Base-by-base conservation (phyloP, 768 basidiomycete species). In the Termitomyces sp. region DNA sequence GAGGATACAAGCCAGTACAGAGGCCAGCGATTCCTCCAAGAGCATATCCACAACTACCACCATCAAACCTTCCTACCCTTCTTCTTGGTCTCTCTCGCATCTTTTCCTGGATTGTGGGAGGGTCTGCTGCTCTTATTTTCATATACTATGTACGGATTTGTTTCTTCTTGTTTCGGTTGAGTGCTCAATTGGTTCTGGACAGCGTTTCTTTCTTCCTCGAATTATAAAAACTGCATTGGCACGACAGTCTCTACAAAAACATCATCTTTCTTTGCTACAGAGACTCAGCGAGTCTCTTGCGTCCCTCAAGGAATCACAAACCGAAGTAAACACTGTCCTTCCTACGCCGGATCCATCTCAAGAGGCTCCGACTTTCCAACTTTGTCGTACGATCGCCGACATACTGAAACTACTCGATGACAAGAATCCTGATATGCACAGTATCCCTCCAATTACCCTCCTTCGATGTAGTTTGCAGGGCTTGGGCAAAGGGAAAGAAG, bases 121-220 rank as follows among this genome's bases (percentile, higher is more conserved):
- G 86, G 10, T 84, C 86, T 46, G 80, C 83, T 1, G 69, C 77
- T 1, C 66, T 87, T 12, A 64, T 86, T 16, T 73, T 89, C 52
- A 63, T 87, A 47, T 91, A 89, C 71, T 82, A 88, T 62, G 89
- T 90, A 64, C 60, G 86, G 72, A 7, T 50, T 15, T 4, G 18
- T 46, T 26, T 22, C 18, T 36, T 34, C 7, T 6, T 22, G 20
- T 42, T 4, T 36, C 8, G 26, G 8, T 53, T 15, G n/a, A 39
- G 29, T 46, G 65, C 41, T 24, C 7, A 42, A 44, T 52, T 26
- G 22, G 15, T 18, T n/a, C 9, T 18, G 33, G 60, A 4, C 58
- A 92, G 90, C 81, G 83, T 36, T 83, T 85, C 64, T 73, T 92
- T 24, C 79, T 90, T 26, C 90, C 90, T 4, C 82, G 82, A 33